Percentiles rank a stretch among this genome's conserved stretches.
These are phyloP conservation scores for Aegilops tauschii DNA, from an alignment of 176 grass and related monocot species.

Conservation along the genomic window DNA sequence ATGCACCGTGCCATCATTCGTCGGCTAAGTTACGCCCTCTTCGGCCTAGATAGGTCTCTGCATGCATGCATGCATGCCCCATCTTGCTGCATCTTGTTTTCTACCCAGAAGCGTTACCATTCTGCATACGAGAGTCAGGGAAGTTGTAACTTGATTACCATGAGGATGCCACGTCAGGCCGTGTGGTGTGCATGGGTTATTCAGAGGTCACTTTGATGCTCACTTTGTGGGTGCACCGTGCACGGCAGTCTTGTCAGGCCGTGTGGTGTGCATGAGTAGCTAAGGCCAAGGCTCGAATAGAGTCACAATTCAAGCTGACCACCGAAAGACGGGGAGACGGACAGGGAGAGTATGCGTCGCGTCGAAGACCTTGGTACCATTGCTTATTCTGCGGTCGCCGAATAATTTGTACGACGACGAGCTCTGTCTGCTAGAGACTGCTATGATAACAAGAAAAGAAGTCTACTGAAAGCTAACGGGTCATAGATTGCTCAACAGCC, in stretches of 20 bases:
- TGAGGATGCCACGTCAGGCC: no score
- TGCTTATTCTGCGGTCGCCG: not conserved
- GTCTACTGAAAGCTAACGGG: not conserved
- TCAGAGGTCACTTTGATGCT: no score
- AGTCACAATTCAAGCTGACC: not conserved
- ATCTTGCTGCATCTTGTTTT: not conserved
- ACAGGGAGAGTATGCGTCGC: not conserved
- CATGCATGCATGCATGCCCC: not conserved
- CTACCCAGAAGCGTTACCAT: not conserved
- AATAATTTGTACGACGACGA: constrained; percentile 1
- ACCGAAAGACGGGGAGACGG: not conserved
- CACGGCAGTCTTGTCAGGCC: no score
- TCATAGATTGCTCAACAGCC: no score
- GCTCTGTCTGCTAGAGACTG: no score
- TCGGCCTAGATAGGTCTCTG: not conserved
- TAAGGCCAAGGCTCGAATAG: not conserved
- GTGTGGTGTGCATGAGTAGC: no score
- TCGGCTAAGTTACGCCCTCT: not conserved
- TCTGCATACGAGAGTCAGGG: no score
- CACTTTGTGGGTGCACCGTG: no score
- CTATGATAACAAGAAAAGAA: no score
- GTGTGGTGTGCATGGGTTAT: no score
- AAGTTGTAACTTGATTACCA: no score
- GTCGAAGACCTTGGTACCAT: not conserved
- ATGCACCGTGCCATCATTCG: constrained; percentile 5